Evolutionary conservation across 2,329 filamentous ascomycete genomes (phyloP), one percentile per base, ranked within the genome.

Genomic region (Tolypocladium guangdongense): DNA sequence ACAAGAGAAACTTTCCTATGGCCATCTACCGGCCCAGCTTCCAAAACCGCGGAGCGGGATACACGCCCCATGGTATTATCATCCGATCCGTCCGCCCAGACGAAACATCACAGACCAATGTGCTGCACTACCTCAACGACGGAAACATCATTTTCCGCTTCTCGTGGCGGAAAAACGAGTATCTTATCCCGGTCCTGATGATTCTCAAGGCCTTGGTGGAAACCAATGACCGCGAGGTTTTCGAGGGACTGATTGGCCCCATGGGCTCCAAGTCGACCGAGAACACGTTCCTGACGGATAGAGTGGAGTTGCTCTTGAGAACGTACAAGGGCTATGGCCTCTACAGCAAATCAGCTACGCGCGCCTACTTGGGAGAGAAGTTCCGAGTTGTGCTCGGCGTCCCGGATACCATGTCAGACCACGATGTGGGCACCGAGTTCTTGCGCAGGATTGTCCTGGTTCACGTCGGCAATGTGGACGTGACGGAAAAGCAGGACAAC

Each of bases 101-200:
- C 71, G 90, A 99, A 72, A 96, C 92, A 10, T 96, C 91, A 33
- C 92, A 97, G 71, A 97, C 92, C 38, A 99, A 97, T 64, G 90
- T 95, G 36, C 78, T 99, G 49, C 93, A 99, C 72, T 99, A 97
- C 69, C 81, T 99, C 54, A 90, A 80, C 62, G 93, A 99, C 67
- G 93, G 93, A 59, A 97, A 96, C 69, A 85, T 97, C 63, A 97
- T 90, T 0, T 96, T 99, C 72, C 82, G 93, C 54, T 99, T 99
- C 71, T 96, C 92, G 7, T 99, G 92, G 92, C 81, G 91, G 60
- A 99, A 99, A 73, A 90, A 90, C 61, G 93, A 99, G 70, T 99
- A 90, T 65, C 81, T 99, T n/a, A 81, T 99, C 2, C 93, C 93
- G 1, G 88, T 90, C 56, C 85, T 96, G 80, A 97, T 99, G 92